A percentile compares a stretch with the other conserved stretches of the same genome.
Conservation (phyloP, 2,329 filamentous ascomycete species). For the Ampelomyces quisqualis region DNA sequence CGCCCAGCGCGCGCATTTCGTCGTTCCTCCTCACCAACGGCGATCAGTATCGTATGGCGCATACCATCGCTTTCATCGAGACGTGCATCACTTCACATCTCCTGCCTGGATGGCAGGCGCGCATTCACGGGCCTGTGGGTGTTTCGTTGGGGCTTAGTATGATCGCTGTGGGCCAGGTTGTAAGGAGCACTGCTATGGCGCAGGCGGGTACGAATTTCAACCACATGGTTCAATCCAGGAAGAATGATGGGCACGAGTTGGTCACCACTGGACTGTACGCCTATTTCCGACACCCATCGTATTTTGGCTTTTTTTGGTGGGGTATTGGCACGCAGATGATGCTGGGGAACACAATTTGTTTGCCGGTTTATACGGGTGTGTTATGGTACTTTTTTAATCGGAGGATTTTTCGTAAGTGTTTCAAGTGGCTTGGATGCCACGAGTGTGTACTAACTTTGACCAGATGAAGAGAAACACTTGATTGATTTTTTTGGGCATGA, state of each 20-base stretch:
- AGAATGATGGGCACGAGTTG: conserved; percentile 71
- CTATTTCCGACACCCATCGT: conserved; percentile 78
- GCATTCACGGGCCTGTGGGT: conserved; percentile 46
- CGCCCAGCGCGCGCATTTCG: conserved; percentile 66
- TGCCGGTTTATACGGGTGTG: conserved; percentile 70
- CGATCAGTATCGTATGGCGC: conserved; percentile 78
- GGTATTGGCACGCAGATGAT: conserved; percentile 90
- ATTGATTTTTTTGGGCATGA: conserved; percentile 81
- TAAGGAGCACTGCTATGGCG: conserved; percentile 81
- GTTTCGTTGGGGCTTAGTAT: conserved; percentile 61
- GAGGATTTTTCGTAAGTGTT: conserved; percentile 64
- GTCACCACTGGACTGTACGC: conserved; percentile 81
- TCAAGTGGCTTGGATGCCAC: not conserved
- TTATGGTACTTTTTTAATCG: conserved; percentile 82
- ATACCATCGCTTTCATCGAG: conserved; percentile 72
- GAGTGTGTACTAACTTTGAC: conserved; percentile 6
- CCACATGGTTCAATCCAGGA: conserved; percentile 70
- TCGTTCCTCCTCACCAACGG: conserved; percentile 89
- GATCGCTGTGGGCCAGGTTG: conserved; percentile 68
- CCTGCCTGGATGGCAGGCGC: conserved; percentile 52
- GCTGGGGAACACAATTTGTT: conserved; percentile 79
- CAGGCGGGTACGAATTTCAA: conserved; percentile 92
- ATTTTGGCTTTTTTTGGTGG: conserved; percentile 99
- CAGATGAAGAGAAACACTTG: conserved; percentile 76
- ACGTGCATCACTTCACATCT: conserved; percentile 62